phyloP scores from a whole-genome alignment of 2,329 filamentous ascomycete genomes.

The Venturia nashicola region DNA sequence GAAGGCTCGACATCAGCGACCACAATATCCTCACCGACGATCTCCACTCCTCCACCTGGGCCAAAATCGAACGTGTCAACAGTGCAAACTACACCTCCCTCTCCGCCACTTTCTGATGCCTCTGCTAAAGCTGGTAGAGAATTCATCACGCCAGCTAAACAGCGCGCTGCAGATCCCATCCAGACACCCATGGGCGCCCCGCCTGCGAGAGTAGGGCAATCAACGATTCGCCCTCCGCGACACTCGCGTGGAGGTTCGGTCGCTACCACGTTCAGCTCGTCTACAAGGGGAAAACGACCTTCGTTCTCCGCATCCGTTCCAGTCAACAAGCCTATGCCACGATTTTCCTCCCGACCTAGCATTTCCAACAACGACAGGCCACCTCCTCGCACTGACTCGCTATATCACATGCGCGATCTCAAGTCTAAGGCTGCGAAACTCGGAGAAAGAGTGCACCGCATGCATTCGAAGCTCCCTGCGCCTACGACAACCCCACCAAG shows the following conservation, averaged over 20 bases:
- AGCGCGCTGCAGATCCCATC: background rate
- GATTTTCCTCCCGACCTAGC: slow-evolving; percentile 29
- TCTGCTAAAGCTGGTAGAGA: slow-evolving; percentile 36
- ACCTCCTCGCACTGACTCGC: slow-evolving; percentile 53
- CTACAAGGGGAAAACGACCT: background rate
- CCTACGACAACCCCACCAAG: slow-evolving; percentile 67
- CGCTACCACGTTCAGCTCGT: background rate
- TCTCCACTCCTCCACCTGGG: slow-evolving; percentile 66
- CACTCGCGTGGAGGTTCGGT: slow-evolving; percentile 48
- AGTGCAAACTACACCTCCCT: slow-evolving; percentile 71
- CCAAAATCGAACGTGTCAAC: slow-evolving; percentile 51
- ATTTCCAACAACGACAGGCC: slow-evolving; percentile 27
- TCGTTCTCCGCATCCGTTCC: slow-evolving; percentile 13
- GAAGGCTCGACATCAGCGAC: slow-evolving; percentile 53
- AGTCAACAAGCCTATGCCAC: slow-evolving; percentile 16
- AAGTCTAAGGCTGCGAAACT: slow-evolving; percentile 96
- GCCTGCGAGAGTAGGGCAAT: slow-evolving; percentile 26
- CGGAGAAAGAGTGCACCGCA: slow-evolving; percentile 84
- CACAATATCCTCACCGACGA: slow-evolving; percentile 75
- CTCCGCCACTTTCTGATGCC: slow-evolving; percentile 83
- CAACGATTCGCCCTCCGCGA: slow-evolving; percentile 30
- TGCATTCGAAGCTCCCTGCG: slow-evolving; percentile 79
- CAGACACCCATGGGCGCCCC: slow-evolving; percentile 5
- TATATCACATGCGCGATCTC: slow-evolving; percentile 84
- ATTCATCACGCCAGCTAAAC: slow-evolving; percentile 21